A percentile compares a stretch with the other conserved stretches of the same genome.
phyloP scores from a whole-genome alignment of 163 green algal species.

The Prototheca stagnorum region DNA sequence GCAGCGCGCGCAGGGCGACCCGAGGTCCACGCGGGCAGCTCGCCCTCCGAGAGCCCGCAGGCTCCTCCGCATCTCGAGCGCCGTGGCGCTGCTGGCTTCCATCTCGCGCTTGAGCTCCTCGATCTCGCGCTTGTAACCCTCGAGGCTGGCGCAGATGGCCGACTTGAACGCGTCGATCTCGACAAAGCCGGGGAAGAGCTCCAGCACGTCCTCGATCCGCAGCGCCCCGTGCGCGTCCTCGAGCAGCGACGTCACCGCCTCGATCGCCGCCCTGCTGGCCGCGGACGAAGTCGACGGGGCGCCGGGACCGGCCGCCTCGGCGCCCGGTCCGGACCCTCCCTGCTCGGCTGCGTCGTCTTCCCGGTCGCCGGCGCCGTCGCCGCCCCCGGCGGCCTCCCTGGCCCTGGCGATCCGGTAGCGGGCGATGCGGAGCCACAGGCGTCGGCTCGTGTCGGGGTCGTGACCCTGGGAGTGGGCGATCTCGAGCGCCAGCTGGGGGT shows the following conservation, averaged over 20 bases:
- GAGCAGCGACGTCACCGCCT: conserved; percentile 11
- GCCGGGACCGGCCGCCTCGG: not conserved
- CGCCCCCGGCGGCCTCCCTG: too few relatives aligned
- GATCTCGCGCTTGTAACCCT: conserved; percentile 57
- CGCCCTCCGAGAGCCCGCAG: conserved; percentile 20
- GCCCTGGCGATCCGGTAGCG: conserved; percentile 61
- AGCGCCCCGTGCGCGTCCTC: conserved; percentile 40
- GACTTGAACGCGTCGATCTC: conserved; percentile 89
- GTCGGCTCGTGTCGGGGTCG: conserved; percentile 40
- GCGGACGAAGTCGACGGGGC: not conserved
- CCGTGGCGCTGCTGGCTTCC: conserved; percentile 52
- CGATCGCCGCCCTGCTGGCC: conserved; percentile 14
- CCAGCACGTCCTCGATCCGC: conserved; percentile 88
- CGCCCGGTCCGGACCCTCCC: not conserved
- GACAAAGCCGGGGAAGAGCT: conserved; percentile 91
- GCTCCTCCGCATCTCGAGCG: conserved; percentile 40
- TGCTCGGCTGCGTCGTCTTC: not conserved
- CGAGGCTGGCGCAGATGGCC: conserved; percentile 55
- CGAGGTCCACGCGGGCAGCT: conserved; percentile 21
- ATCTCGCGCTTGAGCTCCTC: conserved; percentile 64
- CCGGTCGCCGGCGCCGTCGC: too few relatives aligned
- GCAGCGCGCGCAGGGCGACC: conserved; percentile 37
- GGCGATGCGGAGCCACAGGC: conserved; percentile 73
- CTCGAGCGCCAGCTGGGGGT: conserved; percentile 52
- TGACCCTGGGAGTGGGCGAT: conserved; percentile 48